Conservation (phyloP, 176 grass and related monocot genomes). For the Lolium multiflorum region DNA sequence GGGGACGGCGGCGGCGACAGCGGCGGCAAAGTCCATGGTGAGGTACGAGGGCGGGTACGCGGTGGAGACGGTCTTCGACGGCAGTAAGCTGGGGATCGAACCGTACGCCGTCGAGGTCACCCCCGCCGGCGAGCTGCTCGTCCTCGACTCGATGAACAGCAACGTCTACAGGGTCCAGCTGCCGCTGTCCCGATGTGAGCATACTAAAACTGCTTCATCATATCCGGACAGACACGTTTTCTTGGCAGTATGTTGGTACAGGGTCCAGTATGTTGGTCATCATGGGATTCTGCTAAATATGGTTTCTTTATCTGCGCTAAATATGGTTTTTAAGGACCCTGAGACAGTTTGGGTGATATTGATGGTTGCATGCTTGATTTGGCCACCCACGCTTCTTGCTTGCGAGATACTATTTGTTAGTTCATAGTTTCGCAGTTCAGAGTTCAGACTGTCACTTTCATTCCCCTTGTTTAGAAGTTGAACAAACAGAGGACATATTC, state of each 20-base stretch:
- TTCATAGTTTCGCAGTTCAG: conserved; percentile 31
- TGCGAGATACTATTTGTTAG: neutral
- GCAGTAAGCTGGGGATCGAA: conserved; percentile 97
- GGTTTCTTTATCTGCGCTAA: conserved; percentile 23
- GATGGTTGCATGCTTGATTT: conserved; percentile 32
- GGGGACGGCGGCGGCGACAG: conserved; percentile 40
- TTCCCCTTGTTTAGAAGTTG: conserved; percentile 8
- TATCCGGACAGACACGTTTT: neutral
- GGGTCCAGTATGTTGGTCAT: neutral
- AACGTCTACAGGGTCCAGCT: conserved; percentile 86
- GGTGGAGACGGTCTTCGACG: conserved; percentile 96
- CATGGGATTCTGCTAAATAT: conserved; percentile 50
- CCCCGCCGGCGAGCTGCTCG: conserved; percentile 77
- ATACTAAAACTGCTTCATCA: neutral
- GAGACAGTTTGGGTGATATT: conserved; percentile 16
- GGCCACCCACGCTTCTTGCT: conserved; percentile 31
- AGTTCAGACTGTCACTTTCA: conserved; percentile 26
- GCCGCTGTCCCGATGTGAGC: conserved; percentile 87
- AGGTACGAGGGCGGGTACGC: conserved; percentile 92
- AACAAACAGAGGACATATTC: neutral
- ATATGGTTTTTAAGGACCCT: neutral
- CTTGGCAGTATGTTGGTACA: neutral
- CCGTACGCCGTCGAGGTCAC: conserved; percentile 82
- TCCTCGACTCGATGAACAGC: conserved; percentile 98
- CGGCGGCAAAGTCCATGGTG: conserved; percentile 66